Conservation (phyloP, 306 rosid species). For the Dalbergia oliveri region DNA sequence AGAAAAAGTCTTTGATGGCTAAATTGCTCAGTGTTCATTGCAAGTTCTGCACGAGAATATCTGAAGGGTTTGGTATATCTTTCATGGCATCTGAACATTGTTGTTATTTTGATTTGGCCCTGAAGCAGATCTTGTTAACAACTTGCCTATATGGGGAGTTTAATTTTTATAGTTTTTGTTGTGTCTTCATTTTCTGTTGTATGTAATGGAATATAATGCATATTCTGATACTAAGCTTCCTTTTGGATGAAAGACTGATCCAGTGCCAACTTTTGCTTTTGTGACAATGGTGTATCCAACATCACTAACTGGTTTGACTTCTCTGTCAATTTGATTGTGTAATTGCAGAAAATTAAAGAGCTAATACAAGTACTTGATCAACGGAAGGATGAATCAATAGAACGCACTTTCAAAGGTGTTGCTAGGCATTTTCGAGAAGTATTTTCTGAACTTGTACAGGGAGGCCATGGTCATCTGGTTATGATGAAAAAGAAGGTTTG, state of each 20-base stretch:
- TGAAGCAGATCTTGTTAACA: constrained; percentile 30
- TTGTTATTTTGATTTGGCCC: constrained; percentile 27
- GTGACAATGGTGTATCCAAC: background rate
- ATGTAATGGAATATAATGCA: background rate
- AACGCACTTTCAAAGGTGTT: constrained; percentile 98
- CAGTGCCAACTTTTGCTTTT: constrained; percentile 31
- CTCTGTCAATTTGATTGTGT: constrained; percentile 27
- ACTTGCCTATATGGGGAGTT: constrained; percentile 1
- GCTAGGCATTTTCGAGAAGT: constrained; percentile 98
- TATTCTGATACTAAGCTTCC: constrained; percentile 32
- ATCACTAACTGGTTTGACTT: constrained; percentile 33
- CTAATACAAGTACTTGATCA: constrained; percentile 91
- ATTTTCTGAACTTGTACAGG: constrained; percentile 94
- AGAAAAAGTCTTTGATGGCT: constrained; percentile 18
- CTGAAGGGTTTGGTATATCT: constrained; percentile 20
- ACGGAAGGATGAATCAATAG: constrained; percentile 95
- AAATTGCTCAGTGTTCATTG: background rate
- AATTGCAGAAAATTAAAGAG: constrained; percentile 90
- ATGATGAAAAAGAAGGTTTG: constrained; percentile 97
- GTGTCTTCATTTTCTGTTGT: constrained; percentile 27
- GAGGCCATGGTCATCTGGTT: constrained; percentile 89
- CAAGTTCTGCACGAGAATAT: constrained; percentile 10
- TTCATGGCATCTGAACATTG: constrained; percentile 21
- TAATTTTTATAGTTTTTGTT: background rate
- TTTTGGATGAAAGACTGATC: constrained; percentile 7